phyloP scores from a whole-genome alignment of 805 yeast genomes.

The Yarrowia sp. region DNA sequence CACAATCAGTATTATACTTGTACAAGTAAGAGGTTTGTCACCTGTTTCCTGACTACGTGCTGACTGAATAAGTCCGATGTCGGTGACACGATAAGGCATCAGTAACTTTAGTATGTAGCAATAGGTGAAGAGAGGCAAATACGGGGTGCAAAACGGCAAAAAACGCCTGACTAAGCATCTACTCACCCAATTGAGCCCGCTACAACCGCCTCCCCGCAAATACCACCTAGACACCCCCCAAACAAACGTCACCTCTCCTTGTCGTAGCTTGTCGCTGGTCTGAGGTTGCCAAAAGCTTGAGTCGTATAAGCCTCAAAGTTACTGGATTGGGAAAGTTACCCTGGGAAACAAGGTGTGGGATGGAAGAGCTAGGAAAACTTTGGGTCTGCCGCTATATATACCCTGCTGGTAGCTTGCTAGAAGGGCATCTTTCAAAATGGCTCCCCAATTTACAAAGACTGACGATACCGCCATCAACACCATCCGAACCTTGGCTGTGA shows the following conservation, averaged over 20 bases:
- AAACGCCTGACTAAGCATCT: neutral
- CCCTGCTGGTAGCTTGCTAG: conserved; percentile 12
- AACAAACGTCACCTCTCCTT: neutral
- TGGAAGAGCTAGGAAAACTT: conserved; percentile 25
- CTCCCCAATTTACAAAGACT: conserved; percentile 46
- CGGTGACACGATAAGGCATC: conserved; percentile 22
- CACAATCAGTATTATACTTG: too few relatives aligned
- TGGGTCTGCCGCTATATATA: conserved; percentile 16
- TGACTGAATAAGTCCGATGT: too few relatives aligned
- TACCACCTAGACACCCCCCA: neutral
- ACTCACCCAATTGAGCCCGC: neutral
- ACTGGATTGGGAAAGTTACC: conserved; percentile 10
- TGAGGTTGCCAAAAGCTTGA: conserved; percentile 9
- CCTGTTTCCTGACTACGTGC: too few relatives aligned
- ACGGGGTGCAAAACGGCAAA: neutral
- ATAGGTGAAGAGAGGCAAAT: too few relatives aligned
- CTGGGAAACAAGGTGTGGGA: conserved; percentile 5
- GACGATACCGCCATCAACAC: conserved; percentile 79
- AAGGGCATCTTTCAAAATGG: conserved; percentile 28
- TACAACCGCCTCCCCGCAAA: neutral
- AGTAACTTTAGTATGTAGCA: neutral
- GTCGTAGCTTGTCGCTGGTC: neutral
- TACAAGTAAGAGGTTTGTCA: too few relatives aligned
- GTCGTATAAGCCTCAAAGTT: neutral
- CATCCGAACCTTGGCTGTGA: conserved; percentile 76